A percentile compares a stretch with the other conserved stretches of the same genome.
Evolutionary conservation across 2,329 filamentous ascomycete genomes (phyloP).

Genomic region (Pestalotiopsis sp.): DNA sequence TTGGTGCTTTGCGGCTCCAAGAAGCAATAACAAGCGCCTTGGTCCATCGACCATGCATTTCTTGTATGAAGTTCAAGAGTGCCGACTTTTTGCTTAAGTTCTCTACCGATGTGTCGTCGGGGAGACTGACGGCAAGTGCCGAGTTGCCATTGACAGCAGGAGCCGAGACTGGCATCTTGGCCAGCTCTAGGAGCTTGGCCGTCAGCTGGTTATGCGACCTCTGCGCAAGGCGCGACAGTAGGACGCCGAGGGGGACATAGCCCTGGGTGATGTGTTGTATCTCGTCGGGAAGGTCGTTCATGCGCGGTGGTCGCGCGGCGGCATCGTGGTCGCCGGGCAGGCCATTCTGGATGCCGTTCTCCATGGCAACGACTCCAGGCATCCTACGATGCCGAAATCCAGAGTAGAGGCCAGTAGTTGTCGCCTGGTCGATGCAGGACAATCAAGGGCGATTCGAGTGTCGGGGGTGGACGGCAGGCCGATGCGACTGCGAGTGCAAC

Average conservation of each 20-base stretch:
- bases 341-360: slow-evolving; percentile 56
- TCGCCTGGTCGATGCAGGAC: slow-evolving; percentile 19
- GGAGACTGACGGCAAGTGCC: slow-evolving; percentile 36
- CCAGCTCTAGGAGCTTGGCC: slow-evolving; percentile 70
- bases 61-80: slow-evolving; percentile 77
- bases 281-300: slow-evolving; percentile 64
- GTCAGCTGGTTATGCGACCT: slow-evolving; percentile 79
- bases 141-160: slow-evolving; percentile 56
- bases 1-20: slow-evolving; percentile 80
- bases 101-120: slow-evolving; percentile 62
- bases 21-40: slow-evolving; percentile 89
- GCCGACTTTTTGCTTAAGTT: slow-evolving; percentile 77
- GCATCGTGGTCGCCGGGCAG: slow-evolving; percentile 53
- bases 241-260: slow-evolving; percentile 74
- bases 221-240: slow-evolving; percentile 81
- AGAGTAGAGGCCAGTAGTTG: slow-evolving; percentile 17
- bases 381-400: slow-evolving; percentile 35
- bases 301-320: slow-evolving; percentile 35
- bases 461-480: neutral
- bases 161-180: slow-evolving; percentile 64
- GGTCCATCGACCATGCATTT: slow-evolving; percentile 84
- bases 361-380: slow-evolving; percentile 61
- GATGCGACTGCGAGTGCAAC: neutral
- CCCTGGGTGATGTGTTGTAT: slow-evolving; percentile 74
- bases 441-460: neutral